Evolutionary conservation across 208 protist genomes (phyloP), one percentile per base, ranked within the genome.

Genomic region (Leishmania amazonensis): DNA sequence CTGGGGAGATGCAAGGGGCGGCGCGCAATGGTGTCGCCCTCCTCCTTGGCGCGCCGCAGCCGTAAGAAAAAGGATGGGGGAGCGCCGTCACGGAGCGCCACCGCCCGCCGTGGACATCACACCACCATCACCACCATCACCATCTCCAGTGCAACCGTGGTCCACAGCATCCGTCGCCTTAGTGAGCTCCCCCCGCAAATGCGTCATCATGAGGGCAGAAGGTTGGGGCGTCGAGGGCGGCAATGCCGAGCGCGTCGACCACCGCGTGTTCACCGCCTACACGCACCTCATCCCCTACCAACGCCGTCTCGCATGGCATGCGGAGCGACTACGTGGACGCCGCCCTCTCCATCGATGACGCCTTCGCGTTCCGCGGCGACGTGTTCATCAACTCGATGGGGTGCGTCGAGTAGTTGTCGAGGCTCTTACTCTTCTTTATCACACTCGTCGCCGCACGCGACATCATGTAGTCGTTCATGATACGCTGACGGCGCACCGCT

Each of bases 341-440:
- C 54, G 57, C 31, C 57, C 71, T 38, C 21, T 45, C 57, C 51
- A n/a, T 68, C 58, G 76, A 78, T 24, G 71, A 64, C n/a, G 68
- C 51, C 70, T 65, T 76, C 45, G 49, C 49, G 76, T 85, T 85
- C 51, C 80, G 84, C 83, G 71, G 81, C 35, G 81, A 74, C 21
- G 85, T 81, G 76, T 95, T 96, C 93, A 95, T 94, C 24, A 96
- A 79, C 85, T 94, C 93, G 19, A 94, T 83, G 7, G 93, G 93
- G 81, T 96, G 93, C 17, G 82, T 93, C 9, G 88, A 89, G 85
- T 92, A 92, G 85, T 77, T 86, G 75, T 89, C 86, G 15, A 91
- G 64, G 54, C 88, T 81, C 2, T 78, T 79, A n/a, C 81, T 75
- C 45, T 78, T 86, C 49, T 73, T 45, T 9, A 94, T 45, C 31